Conservation (phyloP, 139 green algal genomes). For the Desmodesmus armatus region DNA sequence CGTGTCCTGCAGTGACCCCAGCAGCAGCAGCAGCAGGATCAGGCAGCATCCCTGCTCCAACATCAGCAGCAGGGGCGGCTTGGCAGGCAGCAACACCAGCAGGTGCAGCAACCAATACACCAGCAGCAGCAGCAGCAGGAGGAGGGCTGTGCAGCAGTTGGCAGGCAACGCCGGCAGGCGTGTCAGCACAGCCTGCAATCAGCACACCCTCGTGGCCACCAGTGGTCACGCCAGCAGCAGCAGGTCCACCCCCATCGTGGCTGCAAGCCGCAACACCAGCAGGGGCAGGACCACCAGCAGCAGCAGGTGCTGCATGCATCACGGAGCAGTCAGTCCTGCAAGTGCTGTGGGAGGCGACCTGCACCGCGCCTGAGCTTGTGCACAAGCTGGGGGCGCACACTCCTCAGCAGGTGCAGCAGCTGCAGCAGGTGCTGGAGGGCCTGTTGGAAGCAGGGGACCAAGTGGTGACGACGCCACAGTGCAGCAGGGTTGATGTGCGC, state of each 20-base stretch:
- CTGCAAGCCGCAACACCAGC: neutral
- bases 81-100: neutral
- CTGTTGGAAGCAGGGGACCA: slow-evolving; percentile 24
- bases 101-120: neutral
- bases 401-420: neutral
- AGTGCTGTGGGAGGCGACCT: neutral
- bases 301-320: neutral
- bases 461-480: neutral
- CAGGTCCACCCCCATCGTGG: neutral
- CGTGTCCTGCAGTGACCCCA: no score
- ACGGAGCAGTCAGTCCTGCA: slow-evolving; percentile 24
- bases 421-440: slow-evolving; percentile 39
- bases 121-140: neutral
- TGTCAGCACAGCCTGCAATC: no score
- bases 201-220: neutral
- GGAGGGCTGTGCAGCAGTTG: neutral
- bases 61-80: neutral
- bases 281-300: no score
- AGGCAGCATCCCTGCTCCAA: no score
- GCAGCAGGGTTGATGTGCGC: slow-evolving; percentile 11
- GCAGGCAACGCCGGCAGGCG: no score
- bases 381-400: neutral
- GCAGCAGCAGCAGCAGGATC: neutral
- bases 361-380: neutral
- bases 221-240: neutral